phyloP scores from a whole-genome alignment of 2,329 filamentous ascomycete genomes.

The Rhytidhysteron rufulum region DNA sequence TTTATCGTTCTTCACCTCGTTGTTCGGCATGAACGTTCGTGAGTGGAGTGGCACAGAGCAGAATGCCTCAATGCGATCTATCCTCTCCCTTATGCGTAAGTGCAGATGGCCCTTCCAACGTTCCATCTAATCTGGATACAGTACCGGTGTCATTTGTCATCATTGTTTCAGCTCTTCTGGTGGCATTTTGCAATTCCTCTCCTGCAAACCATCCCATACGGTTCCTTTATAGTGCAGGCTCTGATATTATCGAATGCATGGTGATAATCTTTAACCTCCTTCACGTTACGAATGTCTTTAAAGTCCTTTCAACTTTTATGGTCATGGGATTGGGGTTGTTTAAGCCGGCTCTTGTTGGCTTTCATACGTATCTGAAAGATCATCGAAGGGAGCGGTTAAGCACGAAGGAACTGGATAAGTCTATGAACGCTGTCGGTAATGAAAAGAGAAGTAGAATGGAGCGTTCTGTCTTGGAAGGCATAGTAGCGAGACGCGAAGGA shows the following conservation, averaged over 20 bases:
- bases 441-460: no score
- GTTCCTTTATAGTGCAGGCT: no score
- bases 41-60: neutral
- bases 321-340: no score
- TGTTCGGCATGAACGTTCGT: neutral
- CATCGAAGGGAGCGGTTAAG: no score
- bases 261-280: neutral
- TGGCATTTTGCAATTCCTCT: neutral
- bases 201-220: neutral
- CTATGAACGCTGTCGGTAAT: no score
- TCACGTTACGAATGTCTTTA: no score
- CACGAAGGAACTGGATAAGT: no score
- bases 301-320: no score
- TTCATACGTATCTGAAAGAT: no score
- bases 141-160: neutral
- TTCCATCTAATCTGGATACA: neutral
- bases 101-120: neutral
- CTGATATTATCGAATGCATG: neutral
- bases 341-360: no score
- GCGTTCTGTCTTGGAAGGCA: no score
- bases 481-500: no score
- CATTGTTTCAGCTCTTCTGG: neutral
- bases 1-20: neutral
- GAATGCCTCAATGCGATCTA: neutral
- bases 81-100: neutral